Percentiles rank a stretch among this genome's conserved stretches.
phyloP scores from a whole-genome alignment of 1,139 yeast genomes.

The Sugiyamaella japonica region DNA sequence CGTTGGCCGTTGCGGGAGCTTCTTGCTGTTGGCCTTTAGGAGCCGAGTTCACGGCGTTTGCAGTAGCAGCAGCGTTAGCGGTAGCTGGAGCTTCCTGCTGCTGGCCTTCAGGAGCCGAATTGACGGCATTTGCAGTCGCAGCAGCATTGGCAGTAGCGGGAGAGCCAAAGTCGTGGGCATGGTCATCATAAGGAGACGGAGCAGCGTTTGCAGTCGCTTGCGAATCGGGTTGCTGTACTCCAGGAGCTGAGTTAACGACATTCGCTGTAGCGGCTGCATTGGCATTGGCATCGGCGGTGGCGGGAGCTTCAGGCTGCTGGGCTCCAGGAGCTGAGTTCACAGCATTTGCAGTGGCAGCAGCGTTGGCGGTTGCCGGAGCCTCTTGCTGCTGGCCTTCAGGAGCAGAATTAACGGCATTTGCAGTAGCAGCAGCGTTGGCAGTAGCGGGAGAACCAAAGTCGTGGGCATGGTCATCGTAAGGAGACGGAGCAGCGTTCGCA shows the following conservation, averaged over 20 bases:
- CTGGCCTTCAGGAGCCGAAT: background rate
- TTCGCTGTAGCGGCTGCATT: background rate
- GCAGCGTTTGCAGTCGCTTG: background rate
- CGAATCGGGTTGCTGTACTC: background rate
- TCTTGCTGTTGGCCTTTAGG: background rate
- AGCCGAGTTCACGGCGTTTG: background rate
- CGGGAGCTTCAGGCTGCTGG: background rate
- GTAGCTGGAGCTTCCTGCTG: background rate
- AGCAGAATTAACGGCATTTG: background rate
- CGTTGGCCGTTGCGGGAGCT: too few species aligned
- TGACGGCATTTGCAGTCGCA: background rate
- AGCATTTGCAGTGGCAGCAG: background rate
- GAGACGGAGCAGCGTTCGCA: too few species aligned
- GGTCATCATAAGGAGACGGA: background rate
- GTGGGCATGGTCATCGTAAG: background rate
- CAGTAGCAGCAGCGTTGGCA: background rate
- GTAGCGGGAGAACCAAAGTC: background rate
- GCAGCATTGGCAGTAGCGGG: background rate
- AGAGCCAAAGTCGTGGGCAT: background rate
- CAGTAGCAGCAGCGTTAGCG: background rate
- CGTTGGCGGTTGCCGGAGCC: background rate
- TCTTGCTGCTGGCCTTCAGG: background rate
- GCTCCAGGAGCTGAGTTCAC: background rate
- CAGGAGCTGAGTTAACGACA: background rate
- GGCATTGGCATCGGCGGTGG: background rate